These are phyloP conservation scores for Leccinum variicolor DNA, from an alignment of 768 basidiomycete genomes.

Conservation along the genomic window DNA sequence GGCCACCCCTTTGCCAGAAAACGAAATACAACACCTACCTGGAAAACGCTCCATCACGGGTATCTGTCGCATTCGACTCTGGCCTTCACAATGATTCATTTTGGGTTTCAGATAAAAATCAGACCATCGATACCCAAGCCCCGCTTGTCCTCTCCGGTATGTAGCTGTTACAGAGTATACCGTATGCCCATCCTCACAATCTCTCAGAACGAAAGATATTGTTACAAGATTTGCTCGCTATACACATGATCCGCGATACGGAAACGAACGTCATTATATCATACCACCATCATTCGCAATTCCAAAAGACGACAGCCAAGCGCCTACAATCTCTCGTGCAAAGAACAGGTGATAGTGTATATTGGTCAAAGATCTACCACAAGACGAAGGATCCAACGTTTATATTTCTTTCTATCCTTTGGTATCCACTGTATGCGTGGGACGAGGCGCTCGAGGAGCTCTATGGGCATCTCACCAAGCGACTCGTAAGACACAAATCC, in stretches of 20 bases:
- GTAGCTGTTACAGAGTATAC: neutral
- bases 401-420: constrained; percentile 40
- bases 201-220: constrained; percentile 21
- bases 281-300: constrained; percentile 29
- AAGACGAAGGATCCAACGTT: constrained; percentile 33
- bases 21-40: constrained; percentile 5
- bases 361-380: constrained; percentile 34
- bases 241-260: constrained; percentile 36
- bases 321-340: constrained; percentile 30
- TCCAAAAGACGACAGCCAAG: constrained; percentile 26
- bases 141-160: constrained; percentile 26
- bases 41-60: constrained; percentile 15
- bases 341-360: constrained; percentile 34
- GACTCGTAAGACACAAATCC: constrained; percentile 34
- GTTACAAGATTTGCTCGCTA: constrained; percentile 35
- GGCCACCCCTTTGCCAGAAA: constrained; percentile 13
- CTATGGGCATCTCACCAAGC: constrained; percentile 45
- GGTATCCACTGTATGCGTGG: constrained; percentile 63
- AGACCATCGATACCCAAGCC: constrained; percentile 34
- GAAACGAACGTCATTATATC: constrained; percentile 33
- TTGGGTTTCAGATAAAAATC: constrained; percentile 13
- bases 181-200: neutral
- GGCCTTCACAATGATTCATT: neutral
- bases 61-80: constrained; percentile 1
- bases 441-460: constrained; percentile 54